phyloP scores from a whole-genome alignment of 2,329 filamentous ascomycete genomes.

The Sphaerulina populicola region DNA sequence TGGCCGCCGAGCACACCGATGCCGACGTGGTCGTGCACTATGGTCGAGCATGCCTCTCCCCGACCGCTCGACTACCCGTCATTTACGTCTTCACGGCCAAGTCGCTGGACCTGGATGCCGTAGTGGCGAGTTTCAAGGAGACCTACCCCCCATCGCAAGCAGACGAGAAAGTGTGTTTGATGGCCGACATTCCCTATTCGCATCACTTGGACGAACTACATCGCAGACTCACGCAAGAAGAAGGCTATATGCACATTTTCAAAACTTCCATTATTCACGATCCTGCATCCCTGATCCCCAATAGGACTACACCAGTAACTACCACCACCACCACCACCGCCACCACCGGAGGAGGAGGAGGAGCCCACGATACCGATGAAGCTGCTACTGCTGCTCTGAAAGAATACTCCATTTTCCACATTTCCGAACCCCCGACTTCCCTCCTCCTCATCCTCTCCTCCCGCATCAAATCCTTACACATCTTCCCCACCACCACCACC shows the following conservation, averaged over 20 bases:
- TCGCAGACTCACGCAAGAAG: constrained; percentile 40
- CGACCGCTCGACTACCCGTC: constrained; percentile 76
- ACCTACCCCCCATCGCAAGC: constrained; percentile 57
- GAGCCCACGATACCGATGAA: no score
- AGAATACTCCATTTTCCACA: constrained; percentile 72
- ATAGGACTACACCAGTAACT: constrained; percentile 58
- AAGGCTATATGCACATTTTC: constrained; percentile 64
- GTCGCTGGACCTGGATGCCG: constrained; percentile 53
- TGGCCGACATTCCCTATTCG: constrained; percentile 83
- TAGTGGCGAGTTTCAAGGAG: constrained; percentile 54
- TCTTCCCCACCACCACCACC: constrained; percentile 54
- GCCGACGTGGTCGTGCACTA: constrained; percentile 93
- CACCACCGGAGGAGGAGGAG: constrained; percentile 35
- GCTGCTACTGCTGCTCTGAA: constrained; percentile 41
- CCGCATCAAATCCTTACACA: constrained; percentile 67
- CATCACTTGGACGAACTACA: constrained; percentile 59
- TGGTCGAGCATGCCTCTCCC: constrained; percentile 82
- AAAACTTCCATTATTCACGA: constrained; percentile 67
- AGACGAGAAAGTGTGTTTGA: constrained; percentile 59
- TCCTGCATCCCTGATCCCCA: constrained; percentile 73
- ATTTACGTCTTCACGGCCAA: constrained; percentile 82
- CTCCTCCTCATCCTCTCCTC: constrained; percentile 81
- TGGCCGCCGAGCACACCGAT: constrained; percentile 86
- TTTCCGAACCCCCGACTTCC: constrained; percentile 69
- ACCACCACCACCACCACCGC: no score